Conservation (phyloP, 2,329 filamentous ascomycete species). For the Fusarium neocosmosporiellum region DNA sequence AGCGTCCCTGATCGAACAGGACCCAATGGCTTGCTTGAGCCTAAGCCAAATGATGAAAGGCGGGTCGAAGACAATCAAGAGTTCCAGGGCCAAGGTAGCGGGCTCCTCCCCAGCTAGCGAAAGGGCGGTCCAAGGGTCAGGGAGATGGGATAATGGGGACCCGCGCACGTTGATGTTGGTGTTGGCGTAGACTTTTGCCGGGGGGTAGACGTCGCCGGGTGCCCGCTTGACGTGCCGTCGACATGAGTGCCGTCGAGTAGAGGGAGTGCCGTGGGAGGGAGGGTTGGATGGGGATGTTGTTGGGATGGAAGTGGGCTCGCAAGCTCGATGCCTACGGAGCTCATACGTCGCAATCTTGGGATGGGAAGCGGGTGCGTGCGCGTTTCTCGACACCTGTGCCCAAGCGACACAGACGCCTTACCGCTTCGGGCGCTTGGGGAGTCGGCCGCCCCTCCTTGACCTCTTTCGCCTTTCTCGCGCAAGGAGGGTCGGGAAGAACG, state of each 20-base stretch:
- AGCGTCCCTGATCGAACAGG: conserved; percentile 8
- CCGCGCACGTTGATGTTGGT: conserved; percentile 3
- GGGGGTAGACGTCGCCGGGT: conserved; percentile 19
- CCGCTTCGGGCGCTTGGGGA: conserved; percentile 40
- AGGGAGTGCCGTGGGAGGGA: conserved; percentile 22
- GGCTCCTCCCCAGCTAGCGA: conserved; percentile 18
- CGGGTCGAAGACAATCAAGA: conserved; percentile 29
- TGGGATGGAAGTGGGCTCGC: neutral
- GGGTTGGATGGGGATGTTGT: neutral
- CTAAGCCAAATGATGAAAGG: conserved; percentile 4
- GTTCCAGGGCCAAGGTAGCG: conserved; percentile 38
- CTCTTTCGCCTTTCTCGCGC: neutral
- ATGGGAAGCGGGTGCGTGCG: conserved; percentile 33
- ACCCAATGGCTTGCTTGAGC: conserved; percentile 15
- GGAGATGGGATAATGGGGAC: conserved; percentile 9
- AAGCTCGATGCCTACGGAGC: neutral
- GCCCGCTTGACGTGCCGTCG: conserved; percentile 39
- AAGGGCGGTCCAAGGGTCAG: conserved; percentile 35
- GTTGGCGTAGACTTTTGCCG: conserved; percentile 3
- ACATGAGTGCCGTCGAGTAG: conserved; percentile 38
- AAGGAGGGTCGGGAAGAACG: conserved; percentile 11
- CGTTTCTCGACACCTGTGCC: conserved; percentile 31
- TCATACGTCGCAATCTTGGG: conserved; percentile 21
- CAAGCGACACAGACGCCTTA: conserved; percentile 38
- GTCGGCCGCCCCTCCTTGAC: conserved; percentile 3